These are phyloP conservation scores for Gentiana dahurica DNA, from an alignment of 257 asterid species.

Conservation along the genomic window DNA sequence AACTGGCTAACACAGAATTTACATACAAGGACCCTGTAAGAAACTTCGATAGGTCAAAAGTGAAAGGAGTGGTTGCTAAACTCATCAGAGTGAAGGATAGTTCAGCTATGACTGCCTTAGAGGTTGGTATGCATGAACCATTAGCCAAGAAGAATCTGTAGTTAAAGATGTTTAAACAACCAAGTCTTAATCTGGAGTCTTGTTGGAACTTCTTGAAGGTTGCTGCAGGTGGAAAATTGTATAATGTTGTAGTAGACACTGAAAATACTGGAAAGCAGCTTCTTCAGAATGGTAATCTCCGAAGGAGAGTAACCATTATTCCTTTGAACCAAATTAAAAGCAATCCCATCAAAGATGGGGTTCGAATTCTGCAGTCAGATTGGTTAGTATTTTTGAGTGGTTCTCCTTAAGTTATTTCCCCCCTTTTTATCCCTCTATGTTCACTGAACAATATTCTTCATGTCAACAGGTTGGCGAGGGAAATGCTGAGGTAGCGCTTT, in stretches of 20 bases:
- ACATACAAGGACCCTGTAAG: slow-evolving; percentile 60
- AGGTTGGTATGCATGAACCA: slow-evolving; percentile 36
- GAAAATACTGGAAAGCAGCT: slow-evolving; percentile 86
- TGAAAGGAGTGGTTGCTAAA: slow-evolving; percentile 95
- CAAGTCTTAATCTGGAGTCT: slow-evolving; percentile 8
- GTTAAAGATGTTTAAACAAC: slow-evolving; percentile 5
- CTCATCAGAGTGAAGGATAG: slow-evolving; percentile 84
- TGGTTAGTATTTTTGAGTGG: slow-evolving; percentile 34
- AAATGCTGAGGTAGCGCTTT: slow-evolving; percentile 94
- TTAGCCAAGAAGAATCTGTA: neutral
- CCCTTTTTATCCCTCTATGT: neutral
- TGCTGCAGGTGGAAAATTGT: slow-evolving; percentile 96
- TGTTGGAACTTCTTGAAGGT: slow-evolving; percentile 44
- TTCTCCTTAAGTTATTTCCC: neutral
- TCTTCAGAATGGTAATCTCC: slow-evolving; percentile 74
- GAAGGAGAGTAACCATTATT: slow-evolving; percentile 86
- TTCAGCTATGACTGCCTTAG: slow-evolving; percentile 79
- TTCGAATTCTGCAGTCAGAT: slow-evolving; percentile 60
- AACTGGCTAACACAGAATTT: slow-evolving; percentile 66
- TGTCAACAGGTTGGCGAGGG: slow-evolving; percentile 78
- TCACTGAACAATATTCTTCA: slow-evolving; percentile 5
- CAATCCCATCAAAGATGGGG: slow-evolving; percentile 44
- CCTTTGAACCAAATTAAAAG: slow-evolving; percentile 75
- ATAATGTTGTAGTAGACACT: slow-evolving; percentile 83
- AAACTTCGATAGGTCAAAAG: slow-evolving; percentile 78